Evolutionary conservation across 139 green algal species (phyloP).

Genomic region (Coelastrella sp.): DNA sequence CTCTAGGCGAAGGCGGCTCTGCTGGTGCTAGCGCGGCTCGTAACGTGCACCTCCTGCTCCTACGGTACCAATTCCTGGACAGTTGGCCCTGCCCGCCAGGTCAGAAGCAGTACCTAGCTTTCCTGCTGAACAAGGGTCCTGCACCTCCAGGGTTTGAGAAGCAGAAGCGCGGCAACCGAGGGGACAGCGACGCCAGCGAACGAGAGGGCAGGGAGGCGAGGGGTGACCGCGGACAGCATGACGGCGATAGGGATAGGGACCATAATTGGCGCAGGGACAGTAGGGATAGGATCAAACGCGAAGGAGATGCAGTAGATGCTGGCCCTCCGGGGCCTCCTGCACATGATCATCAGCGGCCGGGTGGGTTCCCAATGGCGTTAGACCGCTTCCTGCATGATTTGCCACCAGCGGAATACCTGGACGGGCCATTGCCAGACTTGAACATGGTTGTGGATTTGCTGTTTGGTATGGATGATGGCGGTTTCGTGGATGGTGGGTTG

Average conservation of each 20-base stretch:
- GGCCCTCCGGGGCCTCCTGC: not conserved
- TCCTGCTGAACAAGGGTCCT: slow-evolving; percentile 54
- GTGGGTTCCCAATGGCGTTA: slow-evolving; percentile 61
- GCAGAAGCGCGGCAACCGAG: not conserved
- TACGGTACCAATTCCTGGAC: slow-evolving; percentile 68
- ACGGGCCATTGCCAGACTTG: slow-evolving; percentile 50
- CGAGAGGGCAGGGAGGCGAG: not conserved
- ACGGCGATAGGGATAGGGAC: too few species aligned
- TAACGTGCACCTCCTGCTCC: slow-evolving; percentile 51
- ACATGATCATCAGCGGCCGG: not conserved
- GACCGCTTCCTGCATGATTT: slow-evolving; percentile 67
- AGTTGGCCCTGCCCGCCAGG: slow-evolving; percentile 52
- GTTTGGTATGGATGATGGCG: slow-evolving; percentile 53
- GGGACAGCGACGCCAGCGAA: not conserved
- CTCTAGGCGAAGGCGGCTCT: slow-evolving; percentile 30
- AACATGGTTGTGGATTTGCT: slow-evolving; percentile 63
- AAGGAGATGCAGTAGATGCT: not conserved
- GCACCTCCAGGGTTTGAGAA: slow-evolving; percentile 42
- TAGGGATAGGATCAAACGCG: not conserved
- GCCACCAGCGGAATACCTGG: slow-evolving; percentile 53
- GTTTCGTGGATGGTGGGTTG: slow-evolving; percentile 6
- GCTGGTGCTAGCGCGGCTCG: not conserved
- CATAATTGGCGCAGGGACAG: not conserved
- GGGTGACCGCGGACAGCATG: not conserved
- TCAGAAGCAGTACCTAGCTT: slow-evolving; percentile 58